phyloP scores from a whole-genome alignment of 352 stramenopile genomes.

The Elongisporangium anandrum region DNA sequence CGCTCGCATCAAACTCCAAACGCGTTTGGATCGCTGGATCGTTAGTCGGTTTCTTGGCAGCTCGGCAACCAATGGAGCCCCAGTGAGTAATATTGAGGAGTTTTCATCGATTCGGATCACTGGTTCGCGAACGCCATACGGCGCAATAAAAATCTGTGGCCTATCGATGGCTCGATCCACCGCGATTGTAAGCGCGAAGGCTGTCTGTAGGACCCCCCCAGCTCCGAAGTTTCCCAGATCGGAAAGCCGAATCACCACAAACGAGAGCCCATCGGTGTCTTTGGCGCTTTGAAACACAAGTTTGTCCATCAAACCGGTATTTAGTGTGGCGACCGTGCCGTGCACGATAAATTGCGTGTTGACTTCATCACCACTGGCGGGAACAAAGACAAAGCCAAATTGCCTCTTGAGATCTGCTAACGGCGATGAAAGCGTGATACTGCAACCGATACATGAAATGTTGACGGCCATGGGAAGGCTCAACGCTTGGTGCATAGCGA shows the following conservation, averaged over 20 bases:
- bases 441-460: conserved; percentile 35
- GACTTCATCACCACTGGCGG: conserved; percentile 1
- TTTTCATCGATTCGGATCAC: conserved; percentile 37
- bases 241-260: conserved; percentile 37
- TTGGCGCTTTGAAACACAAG: conserved; percentile 26
- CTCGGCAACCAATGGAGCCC: conserved; percentile 18
- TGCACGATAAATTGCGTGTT: conserved; percentile 18
- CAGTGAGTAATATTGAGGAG: conserved; percentile 30
- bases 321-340: conserved; percentile 25
- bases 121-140: conserved; percentile 25
- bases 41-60: conserved; percentile 1
- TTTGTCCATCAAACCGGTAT: conserved; percentile 25
- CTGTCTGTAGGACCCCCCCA: conserved; percentile 9
- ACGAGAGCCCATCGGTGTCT: conserved; percentile 26
- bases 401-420: not conserved
- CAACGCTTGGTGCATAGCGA: not conserved
- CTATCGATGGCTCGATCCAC: conserved; percentile 31
- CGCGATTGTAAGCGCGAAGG: conserved; percentile 32
- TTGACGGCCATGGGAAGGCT: conserved; percentile 12
- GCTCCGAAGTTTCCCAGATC: conserved; percentile 36
- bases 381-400: conserved; percentile 5
- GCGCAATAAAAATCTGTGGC: conserved; percentile 34
- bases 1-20: conserved; percentile 25
- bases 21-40: conserved; percentile 1
- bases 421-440: conserved; percentile 9